Evolutionary conservation across 2,329 filamentous ascomycete genomes (phyloP), one percentile per base, ranked within the genome.

Genomic region (Colletotrichum caudatum): DNA sequence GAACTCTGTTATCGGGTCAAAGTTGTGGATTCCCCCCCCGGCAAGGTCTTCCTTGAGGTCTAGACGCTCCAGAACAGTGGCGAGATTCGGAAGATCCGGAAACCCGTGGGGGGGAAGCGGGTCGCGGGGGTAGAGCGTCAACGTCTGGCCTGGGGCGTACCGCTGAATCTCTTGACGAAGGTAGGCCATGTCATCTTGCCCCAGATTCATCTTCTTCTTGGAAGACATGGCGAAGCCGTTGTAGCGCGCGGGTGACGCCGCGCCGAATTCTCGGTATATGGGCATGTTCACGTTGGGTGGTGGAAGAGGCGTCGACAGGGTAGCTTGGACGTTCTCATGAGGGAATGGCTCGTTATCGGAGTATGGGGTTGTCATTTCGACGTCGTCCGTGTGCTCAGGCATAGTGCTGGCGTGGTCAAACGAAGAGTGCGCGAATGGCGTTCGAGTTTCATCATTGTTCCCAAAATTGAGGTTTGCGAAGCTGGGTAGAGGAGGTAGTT

Each of bases 301-400:
- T 4, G 18, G 6, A 9, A 7, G 18, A 46, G 9, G 8, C 41
- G 41, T 1, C 3, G 18, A 20, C 7, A 9, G 9, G 41, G 18
- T 18, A 9, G 1, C 0, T 9, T 2, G 18, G 41, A 7, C 18
- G n/a, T 20, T 1, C 18, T 5, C 1, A 5, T 1, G 16, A 44
- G 41, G 16, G 41, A 44, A 16, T 18, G 16, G 0, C 5, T 44
- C 16, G 16, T 7, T 44, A 5, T 5, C 4, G 41, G 4, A 20
- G 41, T 4, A 5, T 8, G 20, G 20, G 44, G 44, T 8, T 9
- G 20, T n/a, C 20, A 3, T 8, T 7, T 1, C 20, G 44, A 7
- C 44, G 5, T 48, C 20, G 23, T n/a, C 8, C 20, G 5, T 11
- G 44, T 46, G 1, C 44, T 5, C 18, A 11, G 8, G 44, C 7